These are phyloP conservation scores for Solanum arcanum DNA, from an alignment of 257 asterid species.

Conservation along the genomic window DNA sequence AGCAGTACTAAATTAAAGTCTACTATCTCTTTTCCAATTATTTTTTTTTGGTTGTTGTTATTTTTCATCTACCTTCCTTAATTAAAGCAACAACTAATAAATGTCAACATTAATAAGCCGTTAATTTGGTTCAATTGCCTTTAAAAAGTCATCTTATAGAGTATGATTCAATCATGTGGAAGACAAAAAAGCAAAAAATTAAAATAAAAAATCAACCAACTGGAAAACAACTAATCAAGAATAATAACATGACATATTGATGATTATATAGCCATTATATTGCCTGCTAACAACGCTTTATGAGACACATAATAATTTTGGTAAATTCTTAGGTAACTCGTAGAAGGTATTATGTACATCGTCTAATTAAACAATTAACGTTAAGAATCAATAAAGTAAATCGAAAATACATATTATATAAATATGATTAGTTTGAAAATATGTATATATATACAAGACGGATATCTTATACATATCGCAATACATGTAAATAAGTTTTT, in stretches of 20 bases:
- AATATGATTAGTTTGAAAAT: not conserved
- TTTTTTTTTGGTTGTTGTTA: not conserved
- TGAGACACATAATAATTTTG: not conserved
- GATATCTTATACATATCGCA: not conserved
- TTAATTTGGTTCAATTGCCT: not conserved
- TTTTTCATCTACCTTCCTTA: not conserved
- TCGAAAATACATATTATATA: not conserved
- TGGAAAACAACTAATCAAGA: not conserved
- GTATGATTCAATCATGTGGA: constrained; percentile 7
- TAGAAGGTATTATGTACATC: not conserved
- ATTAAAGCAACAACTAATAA: not conserved
- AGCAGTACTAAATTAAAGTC: not conserved
- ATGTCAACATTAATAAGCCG: not conserved
- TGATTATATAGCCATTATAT: not conserved
- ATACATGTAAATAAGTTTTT: not conserved
- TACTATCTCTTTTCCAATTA: not conserved
- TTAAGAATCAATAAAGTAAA: not conserved
- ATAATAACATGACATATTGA: not conserved
- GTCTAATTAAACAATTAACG: not conserved
- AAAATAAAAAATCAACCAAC: not conserved
- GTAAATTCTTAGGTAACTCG: not conserved
- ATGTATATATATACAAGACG: not conserved
- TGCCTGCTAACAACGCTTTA: not conserved
- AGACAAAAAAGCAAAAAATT: not conserved
- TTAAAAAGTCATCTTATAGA: not conserved